Evolutionary conservation across 2,329 filamentous ascomycete genomes (phyloP), one percentile per base, ranked within the genome.

Genomic region (Aphanocladium album): DNA sequence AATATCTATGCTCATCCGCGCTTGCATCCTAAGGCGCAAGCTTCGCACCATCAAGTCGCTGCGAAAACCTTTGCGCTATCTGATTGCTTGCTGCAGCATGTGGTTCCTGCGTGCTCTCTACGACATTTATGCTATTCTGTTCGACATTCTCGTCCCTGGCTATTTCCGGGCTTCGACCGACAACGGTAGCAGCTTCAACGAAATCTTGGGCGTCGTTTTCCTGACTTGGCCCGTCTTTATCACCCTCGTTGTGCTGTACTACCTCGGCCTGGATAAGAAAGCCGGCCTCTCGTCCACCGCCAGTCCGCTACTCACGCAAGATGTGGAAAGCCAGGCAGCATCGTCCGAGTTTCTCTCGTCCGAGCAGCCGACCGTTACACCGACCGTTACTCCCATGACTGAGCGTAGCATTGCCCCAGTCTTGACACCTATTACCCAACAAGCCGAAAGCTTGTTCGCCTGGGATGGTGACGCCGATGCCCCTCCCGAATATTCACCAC

Each of bases 261-360:
- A 62, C 8, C 60, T 74, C 2, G 72, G 70, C 1, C 55, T 50
- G 3, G 67, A 64, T 9, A 71, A 66, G 21, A 33, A 52, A 5
- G 66, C 66, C 7, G 71, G 70, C 0, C 41, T 74, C 8, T 73
- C 70, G 67, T 68, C 69, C 0, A 64, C 57, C 4, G 9, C 47
- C 21, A 62, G 67, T 8, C 63, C 66, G 16, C 53, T 64, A 5
- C 62, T 64, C 27, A 62, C 64, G 62, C 17, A 57, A n/a, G 16
- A 50, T 23, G 33, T 54, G 50, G 30, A 60, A 49, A 9, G 60
- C 25, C 43, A 63, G 14, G 21, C 55, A 62, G 23, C 63, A 2
- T 45, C 43, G 1, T 60, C 47, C 8, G 43, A 52, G 39, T 52
- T 45, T 37, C 46, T 37, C 9, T 54, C 61, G 1, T 46, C 61